These are phyloP conservation scores for Arxiozyma bovina DNA, from an alignment of 1,139 yeast species.

Conservation along the genomic window DNA sequence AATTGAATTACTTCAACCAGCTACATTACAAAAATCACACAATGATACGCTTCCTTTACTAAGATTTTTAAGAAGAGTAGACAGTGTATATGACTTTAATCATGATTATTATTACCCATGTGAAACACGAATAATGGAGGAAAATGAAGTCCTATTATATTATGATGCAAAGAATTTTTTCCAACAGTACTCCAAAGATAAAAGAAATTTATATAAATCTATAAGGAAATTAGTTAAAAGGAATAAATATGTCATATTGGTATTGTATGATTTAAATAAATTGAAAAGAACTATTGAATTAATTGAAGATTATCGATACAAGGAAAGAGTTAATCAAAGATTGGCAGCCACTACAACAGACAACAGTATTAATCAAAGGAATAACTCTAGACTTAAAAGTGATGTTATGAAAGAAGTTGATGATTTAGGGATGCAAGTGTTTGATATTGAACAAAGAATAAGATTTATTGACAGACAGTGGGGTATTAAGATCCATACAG, in stretches of 20 bases:
- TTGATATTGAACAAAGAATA: conserved; percentile 19
- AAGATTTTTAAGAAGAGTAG: conserved; percentile 29
- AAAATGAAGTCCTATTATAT: conserved; percentile 38
- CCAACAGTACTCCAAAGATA: conserved; percentile 28
- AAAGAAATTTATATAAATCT: conserved; percentile 20
- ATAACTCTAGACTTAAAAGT: conserved; percentile 7
- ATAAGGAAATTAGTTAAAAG: conserved; percentile 20
- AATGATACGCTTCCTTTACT: conserved; percentile 27
- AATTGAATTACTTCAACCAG: conserved; percentile 26
- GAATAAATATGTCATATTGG: conserved; percentile 34
- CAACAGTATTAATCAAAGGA: conserved; percentile 3
- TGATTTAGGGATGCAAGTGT: conserved; percentile 15
- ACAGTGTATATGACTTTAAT: conserved; percentile 37
- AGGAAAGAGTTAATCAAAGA: conserved; percentile 32
- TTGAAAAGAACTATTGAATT: conserved; percentile 38
- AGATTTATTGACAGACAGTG: conserved; percentile 23
- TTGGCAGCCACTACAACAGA: conserved; percentile 23
- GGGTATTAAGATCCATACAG: conserved; percentile 20
- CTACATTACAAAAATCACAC: conserved; percentile 19
- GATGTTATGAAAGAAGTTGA: conserved; percentile 15
- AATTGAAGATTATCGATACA: conserved; percentile 40
- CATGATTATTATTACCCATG: conserved; percentile 51
- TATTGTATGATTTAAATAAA: conserved; percentile 44
- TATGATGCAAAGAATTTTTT: conserved; percentile 42
- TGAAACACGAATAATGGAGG: conserved; percentile 35